A percentile compares a stretch with the other conserved stretches of the same genome.
phyloP scores from a whole-genome alignment of 176 grass and related monocot species.

The Oryza officinalis region DNA sequence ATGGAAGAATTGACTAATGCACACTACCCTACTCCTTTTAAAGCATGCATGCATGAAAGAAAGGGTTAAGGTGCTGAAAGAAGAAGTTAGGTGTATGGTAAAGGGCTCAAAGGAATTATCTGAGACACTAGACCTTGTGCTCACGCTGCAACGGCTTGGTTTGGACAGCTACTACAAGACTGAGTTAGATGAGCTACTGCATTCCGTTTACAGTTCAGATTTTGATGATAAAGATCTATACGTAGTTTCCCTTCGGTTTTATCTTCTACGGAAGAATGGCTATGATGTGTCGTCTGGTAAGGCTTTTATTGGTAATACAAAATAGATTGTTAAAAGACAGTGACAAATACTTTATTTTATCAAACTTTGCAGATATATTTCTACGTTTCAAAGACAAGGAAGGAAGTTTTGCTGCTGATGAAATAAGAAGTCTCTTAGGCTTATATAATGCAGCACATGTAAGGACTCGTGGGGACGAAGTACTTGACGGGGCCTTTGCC shows the following conservation, averaged over 20 bases:
- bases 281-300: slow-evolving; percentile 39
- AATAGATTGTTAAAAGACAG: too few relatives aligned
- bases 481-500: slow-evolving; percentile 31
- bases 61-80: slow-evolving; percentile 3
- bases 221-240: slow-evolving; percentile 19
- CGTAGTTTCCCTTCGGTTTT: slow-evolving; percentile 23
- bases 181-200: slow-evolving; percentile 11
- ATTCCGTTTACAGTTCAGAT: neutral
- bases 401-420: neutral
- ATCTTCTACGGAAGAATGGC: slow-evolving; percentile 29
- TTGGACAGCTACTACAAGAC: slow-evolving; percentile 27
- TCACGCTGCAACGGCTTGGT: slow-evolving; percentile 16
- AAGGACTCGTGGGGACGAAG: neutral
- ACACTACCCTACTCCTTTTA: neutral
- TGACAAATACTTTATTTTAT: neutral
- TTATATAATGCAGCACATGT: slow-evolving; percentile 32
- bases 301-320: too few relatives aligned
- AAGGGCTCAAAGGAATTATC: neutral
- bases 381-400: slow-evolving; percentile 8
- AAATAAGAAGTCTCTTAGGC: slow-evolving; percentile 11
- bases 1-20: too few relatives aligned
- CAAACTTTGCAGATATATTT: slow-evolving; percentile 34
- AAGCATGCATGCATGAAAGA: slow-evolving; percentile 12
- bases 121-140: slow-evolving; percentile 16
- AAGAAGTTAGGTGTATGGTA: slow-evolving; percentile 16